Evolutionary conservation across 2,329 filamentous ascomycete species (phyloP).

Genomic region (Botrytis fabae): DNA sequence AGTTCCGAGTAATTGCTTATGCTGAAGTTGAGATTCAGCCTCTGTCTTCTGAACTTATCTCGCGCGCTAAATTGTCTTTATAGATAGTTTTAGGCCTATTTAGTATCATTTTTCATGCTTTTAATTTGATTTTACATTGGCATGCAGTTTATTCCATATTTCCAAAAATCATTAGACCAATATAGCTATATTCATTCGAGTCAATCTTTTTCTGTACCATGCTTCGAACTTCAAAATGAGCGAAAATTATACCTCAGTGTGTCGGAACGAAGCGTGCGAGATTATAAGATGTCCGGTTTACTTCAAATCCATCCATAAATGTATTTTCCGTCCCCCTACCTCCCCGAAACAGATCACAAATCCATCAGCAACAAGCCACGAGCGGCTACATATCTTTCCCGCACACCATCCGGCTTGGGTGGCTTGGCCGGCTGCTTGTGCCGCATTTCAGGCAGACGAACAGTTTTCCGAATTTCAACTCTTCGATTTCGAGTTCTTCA

Average conservation of each 20-base stretch:
- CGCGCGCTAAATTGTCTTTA: background rate
- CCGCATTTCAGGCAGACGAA: background rate
- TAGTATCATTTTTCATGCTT: background rate
- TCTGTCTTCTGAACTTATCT: background rate
- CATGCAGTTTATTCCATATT: too few relatives aligned
- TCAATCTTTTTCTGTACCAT: background rate
- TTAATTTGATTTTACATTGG: background rate
- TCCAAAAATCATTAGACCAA: too few relatives aligned
- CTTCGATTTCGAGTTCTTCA: background rate
- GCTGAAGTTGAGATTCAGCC: background rate
- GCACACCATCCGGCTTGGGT: background rate
- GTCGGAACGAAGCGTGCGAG: background rate
- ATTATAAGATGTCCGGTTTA: too few relatives aligned
- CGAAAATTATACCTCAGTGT: background rate
- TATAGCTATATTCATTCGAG: background rate
- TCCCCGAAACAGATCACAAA: background rate
- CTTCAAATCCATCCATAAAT: rapidly evolving
- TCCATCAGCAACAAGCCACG: background rate
- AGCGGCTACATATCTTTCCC: background rate
- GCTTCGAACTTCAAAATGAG: background rate
- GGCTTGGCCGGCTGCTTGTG: background rate
- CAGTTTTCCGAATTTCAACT: background rate
- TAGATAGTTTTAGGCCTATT: background rate
- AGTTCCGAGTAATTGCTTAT: background rate
- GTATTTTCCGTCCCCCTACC: background rate